Evolutionary conservation across 2,329 filamentous ascomycete species (phyloP).

Genomic region (Bipolaris bicolor): DNA sequence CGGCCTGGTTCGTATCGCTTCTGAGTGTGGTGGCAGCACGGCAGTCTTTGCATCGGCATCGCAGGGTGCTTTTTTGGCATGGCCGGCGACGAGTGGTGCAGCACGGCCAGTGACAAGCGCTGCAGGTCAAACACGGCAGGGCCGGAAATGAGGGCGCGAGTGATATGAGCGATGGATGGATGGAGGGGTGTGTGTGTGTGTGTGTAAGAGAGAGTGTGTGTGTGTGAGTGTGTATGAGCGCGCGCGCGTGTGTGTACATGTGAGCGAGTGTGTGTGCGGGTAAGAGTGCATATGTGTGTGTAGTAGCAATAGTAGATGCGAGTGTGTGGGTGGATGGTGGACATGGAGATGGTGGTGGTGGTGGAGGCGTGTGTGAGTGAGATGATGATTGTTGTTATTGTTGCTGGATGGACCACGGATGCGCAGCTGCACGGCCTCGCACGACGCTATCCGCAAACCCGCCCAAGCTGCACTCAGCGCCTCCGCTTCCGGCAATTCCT

Average conservation of each 20-base stretch:
- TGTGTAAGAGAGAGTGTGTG: constrained; percentile 1
- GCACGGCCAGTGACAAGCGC: constrained; percentile 12
- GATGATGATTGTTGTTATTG: constrained; percentile 15
- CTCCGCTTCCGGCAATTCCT: constrained; percentile 31
- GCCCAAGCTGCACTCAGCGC: constrained; percentile 24
- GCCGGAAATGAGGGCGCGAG: constrained; percentile 29
- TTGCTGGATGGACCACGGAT: constrained; percentile 25
- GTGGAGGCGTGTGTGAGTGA: constrained; percentile 20
- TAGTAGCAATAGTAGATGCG: no score
- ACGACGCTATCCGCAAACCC: constrained; percentile 27
- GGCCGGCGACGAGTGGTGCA: constrained; percentile 17
- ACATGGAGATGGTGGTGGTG: not conserved
- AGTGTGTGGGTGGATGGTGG: not conserved
- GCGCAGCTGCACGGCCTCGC: constrained; percentile 22
- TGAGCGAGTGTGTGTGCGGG: not conserved
- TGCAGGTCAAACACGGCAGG: constrained; percentile 41
- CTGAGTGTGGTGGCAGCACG: constrained; percentile 36
- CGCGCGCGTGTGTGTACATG: not conserved
- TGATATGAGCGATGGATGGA: no score
- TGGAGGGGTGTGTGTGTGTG: no score
- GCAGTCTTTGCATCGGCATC: constrained; percentile 27
- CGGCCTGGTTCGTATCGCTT: constrained; percentile 42
- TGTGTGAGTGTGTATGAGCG: not conserved
- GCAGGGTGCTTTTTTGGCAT: constrained; percentile 18
- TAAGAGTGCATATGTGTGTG: not conserved